Evolutionary conservation across 2,329 filamentous ascomycete genomes (phyloP), one percentile per base, ranked within the genome.

Genomic region (Davidsoniella australis): DNA sequence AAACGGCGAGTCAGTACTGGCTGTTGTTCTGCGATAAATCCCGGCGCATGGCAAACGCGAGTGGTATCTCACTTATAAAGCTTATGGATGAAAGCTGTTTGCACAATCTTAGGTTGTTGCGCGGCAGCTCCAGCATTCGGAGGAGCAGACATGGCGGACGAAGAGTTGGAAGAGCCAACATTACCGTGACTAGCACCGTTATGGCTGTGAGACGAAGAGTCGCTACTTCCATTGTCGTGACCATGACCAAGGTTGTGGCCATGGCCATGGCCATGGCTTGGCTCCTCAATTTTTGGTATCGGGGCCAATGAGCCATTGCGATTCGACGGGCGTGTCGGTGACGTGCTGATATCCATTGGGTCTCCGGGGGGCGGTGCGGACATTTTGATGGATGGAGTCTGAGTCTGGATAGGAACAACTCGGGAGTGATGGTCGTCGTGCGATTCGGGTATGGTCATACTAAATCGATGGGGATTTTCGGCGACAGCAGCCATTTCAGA

Each of bases 21-120:
- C 2, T 33, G 6, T 24, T 33, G 14, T 24, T 17, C 6, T 18
- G 18, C 12, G 6, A 33, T 33, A 5, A 33, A 33, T 3, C 3
- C 12, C 12, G 29, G 29, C 29, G 36, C 18, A 23, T 18, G 12
- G 33, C 12, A 37, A 41, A 45, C 17, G 45, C 20, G 6, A 40
- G 43, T 26, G 14, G 12, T 20, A 16, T 20, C 51, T 37, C 18
- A 95, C 88, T 93, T 95, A 72, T 96, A 98, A 36, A 98, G 76
- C 66, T 98, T 98, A 65, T 98, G 91, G 56, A 98, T 96, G 60
- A 98, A 98, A 18, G 91, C 91, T 9, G 91, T 96, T 67, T 98
- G 91, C 14, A 96, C 87, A 41, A 95, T 89, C 67, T 98, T 98
- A 53, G 91, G 88, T 62, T 94, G 88, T 61, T 94, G 86, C 47